Evolutionary conservation across 768 basidiomycete genomes (phyloP), one percentile per base, ranked within the genome.

Genomic region (Suillus decipiens): DNA sequence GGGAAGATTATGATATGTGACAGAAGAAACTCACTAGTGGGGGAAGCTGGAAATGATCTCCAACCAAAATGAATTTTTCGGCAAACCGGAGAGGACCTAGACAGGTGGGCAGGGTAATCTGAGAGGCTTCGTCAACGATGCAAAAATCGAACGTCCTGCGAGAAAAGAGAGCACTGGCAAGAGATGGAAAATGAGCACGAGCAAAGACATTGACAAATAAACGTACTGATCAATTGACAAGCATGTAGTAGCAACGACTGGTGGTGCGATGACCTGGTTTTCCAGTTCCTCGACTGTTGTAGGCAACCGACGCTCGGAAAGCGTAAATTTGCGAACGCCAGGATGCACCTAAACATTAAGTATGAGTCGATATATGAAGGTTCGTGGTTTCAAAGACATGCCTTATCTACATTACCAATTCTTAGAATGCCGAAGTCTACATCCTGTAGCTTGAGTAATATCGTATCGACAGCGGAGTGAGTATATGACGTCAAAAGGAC

Each of bases 381-480:
- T 5, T 22, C 2, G 34, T 15, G 0, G 10, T 53, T 34, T 60
- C 60, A 42, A 5, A 28, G 15, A 61, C 6, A 54, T 59, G 93
- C 95, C 86, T 96, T 99, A 72, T 99, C 96, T 15, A 86, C 73
- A 71, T 96, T 97, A 0, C 97, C 97, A 59, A 99, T 73, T 39
- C 97, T 80, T 68, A 99, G 73, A 51, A 99, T 89, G 22, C 82
- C 78, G 71, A 93, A 90, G 41, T 88, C 88, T 62, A 84, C 83
- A 31, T 81, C 78, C 64, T 83, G 79, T 62, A 98, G 75, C 75
- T 97, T 98, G 70, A 90, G 77, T 70, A 99, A 70, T 70, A 99
- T 96, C n/a, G 90, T 98, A 68, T 99, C 97, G 53, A 99, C 97
- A 0, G 97, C 96, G 15, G 96, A 97, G 79, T 99, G 97, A 2